Base-by-base conservation (phyloP, 2,329 filamentous ascomycete genomes). In the Exutisphaerella laricina region DNA sequence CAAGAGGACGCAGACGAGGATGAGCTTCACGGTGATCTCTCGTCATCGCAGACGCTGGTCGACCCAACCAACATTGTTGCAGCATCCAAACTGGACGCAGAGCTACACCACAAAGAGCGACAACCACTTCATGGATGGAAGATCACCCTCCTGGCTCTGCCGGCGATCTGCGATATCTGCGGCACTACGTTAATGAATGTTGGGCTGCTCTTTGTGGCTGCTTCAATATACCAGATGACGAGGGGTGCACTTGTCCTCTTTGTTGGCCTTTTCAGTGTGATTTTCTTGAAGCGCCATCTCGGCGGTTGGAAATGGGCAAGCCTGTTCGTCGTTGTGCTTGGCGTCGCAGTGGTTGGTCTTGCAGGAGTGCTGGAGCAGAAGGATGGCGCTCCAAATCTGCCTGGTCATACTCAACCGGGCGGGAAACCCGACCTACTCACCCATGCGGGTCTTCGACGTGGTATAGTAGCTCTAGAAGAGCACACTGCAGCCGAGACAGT, bases 211-310 rank as follows among this genome's bases (percentile, higher is more conserved):
- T 89, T 97, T 62, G 89, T 97, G 17, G 92, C 87, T 9, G 88
- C 92, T 1, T 94, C 87, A 48, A 96, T 98, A 60, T 98, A 96
- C 68, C 92, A 98, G 69, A 98, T 98, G 92, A 97, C 90, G 1
- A 77, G 92, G 46, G 92, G 92, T 6, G 92, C 92, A 0, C 74
- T 98, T 30, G 90, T 98, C 3, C 75, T 98, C 5, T 98, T 98
- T 57, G 92, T 98, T 14, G 92, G 92, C 0, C 70, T 97, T 0
- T 96, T 98, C 69, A 95, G 88, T 59, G 89, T 98, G 20, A 59
- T 94, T 9, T 97, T 98, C 65, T 72, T 98, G 44, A 82, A 80
- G 58, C 79, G 88, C 35, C 83, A 79, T 55, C 74, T 98, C 23
- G 78, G 81, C 48, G 63, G 85, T n/a, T 96, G 90, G 71, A 92